Evolutionary conservation across 768 basidiomycete species (phyloP).

Genomic region (Mycena epipterygia): DNA sequence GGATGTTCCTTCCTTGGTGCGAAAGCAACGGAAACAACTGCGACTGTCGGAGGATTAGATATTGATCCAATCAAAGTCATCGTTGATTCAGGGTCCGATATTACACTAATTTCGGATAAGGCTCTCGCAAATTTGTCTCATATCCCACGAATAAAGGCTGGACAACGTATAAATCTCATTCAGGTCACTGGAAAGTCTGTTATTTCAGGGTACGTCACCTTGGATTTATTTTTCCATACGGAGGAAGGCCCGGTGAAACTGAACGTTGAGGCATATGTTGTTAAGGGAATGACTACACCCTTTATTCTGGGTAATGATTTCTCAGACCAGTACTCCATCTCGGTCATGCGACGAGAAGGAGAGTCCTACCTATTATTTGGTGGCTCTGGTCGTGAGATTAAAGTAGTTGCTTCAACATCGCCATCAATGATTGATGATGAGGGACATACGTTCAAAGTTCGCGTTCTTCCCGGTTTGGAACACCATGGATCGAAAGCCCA

Average conservation of each 20-base stretch:
- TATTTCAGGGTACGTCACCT: slow-evolving; percentile 45
- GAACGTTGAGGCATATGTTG: slow-evolving; percentile 46
- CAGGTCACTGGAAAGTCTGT: slow-evolving; percentile 48
- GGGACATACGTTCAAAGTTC: slow-evolving; percentile 19
- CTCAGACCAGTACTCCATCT: slow-evolving; percentile 48
- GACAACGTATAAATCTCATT: slow-evolving; percentile 46
- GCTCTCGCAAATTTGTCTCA: slow-evolving; percentile 18
- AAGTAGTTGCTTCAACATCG: background rate
- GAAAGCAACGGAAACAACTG: slow-evolving; percentile 37
- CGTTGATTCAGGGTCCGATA: too few species aligned
- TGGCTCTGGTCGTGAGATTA: background rate
- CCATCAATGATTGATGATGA: slow-evolving; percentile 8
- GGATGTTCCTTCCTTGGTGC: slow-evolving; percentile 51
- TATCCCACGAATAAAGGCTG: slow-evolving; percentile 38
- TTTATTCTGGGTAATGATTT: slow-evolving; percentile 51
- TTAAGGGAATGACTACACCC: slow-evolving; percentile 44
- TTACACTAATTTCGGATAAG: slow-evolving; percentile 46
- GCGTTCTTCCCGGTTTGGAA: background rate
- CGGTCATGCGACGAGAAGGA: slow-evolving; percentile 40
- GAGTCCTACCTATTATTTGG: slow-evolving; percentile 8
- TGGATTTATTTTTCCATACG: slow-evolving; percentile 44
- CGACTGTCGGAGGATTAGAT: slow-evolving; percentile 12
- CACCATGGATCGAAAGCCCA: slow-evolving; percentile 1
- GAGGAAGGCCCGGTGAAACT: slow-evolving; percentile 39
- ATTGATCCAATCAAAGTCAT: slow-evolving; percentile 29